These are phyloP conservation scores for Globisporangium camurandrum DNA, from an alignment of 352 stramenopile species.

Conservation along the genomic window DNA sequence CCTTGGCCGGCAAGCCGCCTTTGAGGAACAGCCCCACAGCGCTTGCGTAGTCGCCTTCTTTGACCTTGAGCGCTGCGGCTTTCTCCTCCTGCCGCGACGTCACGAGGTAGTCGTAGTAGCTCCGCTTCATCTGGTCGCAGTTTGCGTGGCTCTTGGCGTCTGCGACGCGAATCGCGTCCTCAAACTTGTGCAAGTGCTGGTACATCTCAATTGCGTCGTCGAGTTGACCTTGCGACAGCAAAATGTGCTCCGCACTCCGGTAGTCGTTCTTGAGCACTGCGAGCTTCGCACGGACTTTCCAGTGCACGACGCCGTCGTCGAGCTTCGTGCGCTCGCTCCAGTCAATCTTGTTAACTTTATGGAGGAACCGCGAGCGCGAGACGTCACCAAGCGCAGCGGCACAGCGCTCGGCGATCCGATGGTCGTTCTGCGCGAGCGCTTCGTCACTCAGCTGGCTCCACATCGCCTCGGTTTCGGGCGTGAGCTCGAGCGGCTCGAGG, in stretches of 20 bases:
- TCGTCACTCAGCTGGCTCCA: constrained; percentile 88
- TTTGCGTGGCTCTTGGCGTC: constrained; percentile 73
- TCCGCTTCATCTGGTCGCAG: constrained; percentile 84
- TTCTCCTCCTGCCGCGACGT: constrained; percentile 90
- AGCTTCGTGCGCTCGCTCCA: constrained; percentile 72
- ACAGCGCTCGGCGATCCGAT: constrained; percentile 88
- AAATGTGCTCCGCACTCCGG: constrained; percentile 84
- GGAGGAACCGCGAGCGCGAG: constrained; percentile 78
- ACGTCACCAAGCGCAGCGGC: constrained; percentile 89
- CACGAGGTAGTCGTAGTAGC: constrained; percentile 91
- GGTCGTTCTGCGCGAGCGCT: constrained; percentile 80
- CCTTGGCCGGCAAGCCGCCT: constrained; percentile 88
- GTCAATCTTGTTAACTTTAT: constrained; percentile 88
- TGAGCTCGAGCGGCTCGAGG: constrained; percentile 87
- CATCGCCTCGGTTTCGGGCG: constrained; percentile 90
- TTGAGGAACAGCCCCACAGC: constrained; percentile 92
- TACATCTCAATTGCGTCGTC: constrained; percentile 95
- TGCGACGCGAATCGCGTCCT: constrained; percentile 91
- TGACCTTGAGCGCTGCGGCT: constrained; percentile 87
- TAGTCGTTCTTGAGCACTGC: constrained; percentile 89
- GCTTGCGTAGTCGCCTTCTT: constrained; percentile 84
- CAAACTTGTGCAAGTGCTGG: constrained; percentile 91
- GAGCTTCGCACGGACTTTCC: constrained; percentile 78
- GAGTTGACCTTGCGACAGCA: constrained; percentile 87
- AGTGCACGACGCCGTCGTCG: constrained; percentile 73